A percentile compares a stretch with the other conserved stretches of the same genome.
Conservation (phyloP, 148 eudicot species). For the Spergularia bocconei region DNA sequence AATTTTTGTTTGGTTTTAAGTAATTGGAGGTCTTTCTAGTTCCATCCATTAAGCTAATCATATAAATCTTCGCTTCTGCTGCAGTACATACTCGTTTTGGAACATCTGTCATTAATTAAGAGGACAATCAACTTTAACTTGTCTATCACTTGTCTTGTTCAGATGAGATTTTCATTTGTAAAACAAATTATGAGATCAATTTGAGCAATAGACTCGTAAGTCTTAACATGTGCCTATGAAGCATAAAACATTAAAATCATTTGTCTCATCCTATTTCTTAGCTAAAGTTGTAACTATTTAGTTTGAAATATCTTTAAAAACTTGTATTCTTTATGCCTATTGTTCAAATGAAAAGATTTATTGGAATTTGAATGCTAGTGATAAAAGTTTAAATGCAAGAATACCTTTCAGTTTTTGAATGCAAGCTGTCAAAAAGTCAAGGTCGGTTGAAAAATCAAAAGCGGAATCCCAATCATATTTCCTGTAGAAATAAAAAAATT, state of each 20-base stretch:
- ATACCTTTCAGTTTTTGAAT: conserved; percentile 53
- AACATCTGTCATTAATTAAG: conserved; percentile 46
- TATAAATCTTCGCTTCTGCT: conserved; percentile 80
- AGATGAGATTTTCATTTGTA: no score
- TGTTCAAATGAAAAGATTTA: not conserved
- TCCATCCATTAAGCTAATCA: conserved; percentile 55
- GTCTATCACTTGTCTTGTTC: no score
- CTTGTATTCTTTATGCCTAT: not conserved
- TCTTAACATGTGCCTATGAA: no score
- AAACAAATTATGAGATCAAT: no score
- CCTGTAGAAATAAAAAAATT: conserved; percentile 31
- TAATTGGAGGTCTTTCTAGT: conserved; percentile 39
- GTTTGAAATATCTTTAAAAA: no score
- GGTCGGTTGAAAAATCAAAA: conserved; percentile 59
- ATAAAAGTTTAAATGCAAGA: not conserved
- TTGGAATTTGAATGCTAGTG: not conserved
- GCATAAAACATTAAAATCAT: no score
- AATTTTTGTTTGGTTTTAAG: conserved; percentile 73
- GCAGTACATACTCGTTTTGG: conserved; percentile 71
- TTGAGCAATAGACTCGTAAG: no score
- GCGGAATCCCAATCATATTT: conserved; percentile 69
- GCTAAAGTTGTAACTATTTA: no score
- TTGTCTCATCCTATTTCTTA: no score
- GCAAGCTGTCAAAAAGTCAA: conserved; percentile 56
- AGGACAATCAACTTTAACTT: not conserved